These are phyloP conservation scores for Harrya chromipes DNA, from an alignment of 768 basidiomycete species.

Conservation along the genomic window DNA sequence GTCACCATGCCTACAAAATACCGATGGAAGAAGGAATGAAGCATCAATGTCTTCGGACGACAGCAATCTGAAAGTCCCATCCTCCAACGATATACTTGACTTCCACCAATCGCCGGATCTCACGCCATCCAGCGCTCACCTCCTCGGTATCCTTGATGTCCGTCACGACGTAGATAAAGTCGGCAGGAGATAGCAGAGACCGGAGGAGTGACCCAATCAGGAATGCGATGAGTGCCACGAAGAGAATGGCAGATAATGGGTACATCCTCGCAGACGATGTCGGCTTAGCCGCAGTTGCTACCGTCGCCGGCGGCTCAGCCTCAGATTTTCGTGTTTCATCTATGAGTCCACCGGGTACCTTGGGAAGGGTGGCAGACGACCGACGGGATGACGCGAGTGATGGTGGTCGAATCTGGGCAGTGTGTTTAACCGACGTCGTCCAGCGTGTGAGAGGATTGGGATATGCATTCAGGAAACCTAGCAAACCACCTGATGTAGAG, in stretches of 20 bases:
- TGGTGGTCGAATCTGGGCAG: slow-evolving; percentile 17
- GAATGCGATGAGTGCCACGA: slow-evolving; percentile 84
- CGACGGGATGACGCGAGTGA: slow-evolving; percentile 23
- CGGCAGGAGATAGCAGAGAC: slow-evolving; percentile 84
- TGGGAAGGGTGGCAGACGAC: slow-evolving; percentile 22
- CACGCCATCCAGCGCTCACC: slow-evolving; percentile 67
- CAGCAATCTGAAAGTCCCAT: slow-evolving; percentile 87
- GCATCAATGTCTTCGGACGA: slow-evolving; percentile 67
- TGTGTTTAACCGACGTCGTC: slow-evolving; percentile 30
- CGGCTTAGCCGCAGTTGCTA: slow-evolving; percentile 2
- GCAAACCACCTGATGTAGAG: slow-evolving; percentile 40
- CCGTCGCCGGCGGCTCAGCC: neutral
- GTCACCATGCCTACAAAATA: neutral
- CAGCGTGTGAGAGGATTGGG: slow-evolving; percentile 57
- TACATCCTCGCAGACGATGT: slow-evolving; percentile 25
- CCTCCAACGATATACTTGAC: slow-evolving; percentile 78
- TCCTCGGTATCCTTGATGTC: slow-evolving; percentile 54
- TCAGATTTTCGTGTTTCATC: slow-evolving; percentile 12
- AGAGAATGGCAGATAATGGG: slow-evolving; percentile 56
- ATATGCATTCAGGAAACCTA: slow-evolving; percentile 61
- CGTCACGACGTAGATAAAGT: slow-evolving; percentile 80
- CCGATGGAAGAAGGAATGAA: neutral
- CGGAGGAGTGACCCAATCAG: slow-evolving; percentile 88
- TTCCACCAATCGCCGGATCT: slow-evolving; percentile 78
- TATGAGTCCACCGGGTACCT: slow-evolving; percentile 38